A percentile compares a stretch with the other conserved stretches of the same genome.
Conservation (phyloP, 768 basidiomycete species). For the Pholiota conissans region DNA sequence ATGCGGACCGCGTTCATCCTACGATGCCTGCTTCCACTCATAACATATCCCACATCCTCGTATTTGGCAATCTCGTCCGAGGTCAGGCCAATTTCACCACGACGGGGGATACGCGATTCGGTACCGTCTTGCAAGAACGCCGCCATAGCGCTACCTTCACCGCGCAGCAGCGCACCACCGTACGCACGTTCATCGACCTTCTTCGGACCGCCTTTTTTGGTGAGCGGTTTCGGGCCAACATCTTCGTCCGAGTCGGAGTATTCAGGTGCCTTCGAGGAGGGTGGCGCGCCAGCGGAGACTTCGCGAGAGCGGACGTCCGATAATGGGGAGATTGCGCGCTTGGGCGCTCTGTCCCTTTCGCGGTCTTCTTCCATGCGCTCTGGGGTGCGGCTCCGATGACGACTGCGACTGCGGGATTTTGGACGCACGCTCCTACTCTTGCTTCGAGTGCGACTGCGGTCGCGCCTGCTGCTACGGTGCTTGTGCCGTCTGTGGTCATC, state of each 20-base stretch:
- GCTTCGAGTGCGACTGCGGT: constrained; percentile 12
- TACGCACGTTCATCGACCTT: constrained; percentile 82
- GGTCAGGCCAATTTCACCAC: constrained; percentile 96
- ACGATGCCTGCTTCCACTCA: constrained; percentile 93
- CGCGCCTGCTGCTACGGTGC: constrained; percentile 30
- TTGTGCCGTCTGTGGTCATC: constrained; percentile 34
- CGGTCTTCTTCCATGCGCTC: constrained; percentile 18
- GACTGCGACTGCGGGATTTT: constrained; percentile 10
- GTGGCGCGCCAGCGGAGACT: background rate
- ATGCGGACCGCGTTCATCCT: constrained; percentile 99
- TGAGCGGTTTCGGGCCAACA: constrained; percentile 76
- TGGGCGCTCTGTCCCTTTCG: background rate
- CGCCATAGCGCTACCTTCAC: constrained; percentile 98
- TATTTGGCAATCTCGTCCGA: constrained; percentile 85
- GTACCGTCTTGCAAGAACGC: constrained; percentile 89
- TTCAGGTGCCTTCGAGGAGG: constrained; percentile 6
- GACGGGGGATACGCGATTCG: constrained; percentile 88
- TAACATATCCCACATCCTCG: constrained; percentile 93
- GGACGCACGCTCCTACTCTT: constrained; percentile 16
- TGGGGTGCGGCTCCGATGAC: constrained; percentile 15
- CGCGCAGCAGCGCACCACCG: constrained; percentile 85
- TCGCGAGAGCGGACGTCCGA: background rate
- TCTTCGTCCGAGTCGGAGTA: constrained; percentile 59
- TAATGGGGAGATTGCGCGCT: background rate
- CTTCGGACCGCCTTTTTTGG: constrained; percentile 41